Conservation (phyloP, 140 eudicot genomes). For the Bidens hawaiensis region DNA sequence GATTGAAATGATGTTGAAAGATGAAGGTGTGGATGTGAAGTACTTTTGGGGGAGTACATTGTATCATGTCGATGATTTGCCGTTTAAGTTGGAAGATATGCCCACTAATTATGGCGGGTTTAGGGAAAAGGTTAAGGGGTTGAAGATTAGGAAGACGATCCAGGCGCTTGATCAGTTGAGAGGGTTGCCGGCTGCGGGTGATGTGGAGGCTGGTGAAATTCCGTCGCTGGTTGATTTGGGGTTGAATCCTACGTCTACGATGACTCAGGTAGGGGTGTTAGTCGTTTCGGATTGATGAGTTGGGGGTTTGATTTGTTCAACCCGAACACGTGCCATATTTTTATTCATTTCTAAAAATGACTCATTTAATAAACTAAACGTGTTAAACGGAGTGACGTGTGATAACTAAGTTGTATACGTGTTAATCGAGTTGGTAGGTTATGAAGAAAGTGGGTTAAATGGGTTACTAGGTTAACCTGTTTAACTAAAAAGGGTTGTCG, state of each 20-base stretch:
- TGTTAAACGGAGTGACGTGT: no score
- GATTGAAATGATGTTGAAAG: not conserved
- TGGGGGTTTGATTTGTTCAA: no score
- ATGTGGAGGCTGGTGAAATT: not conserved
- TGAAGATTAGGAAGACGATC: constrained; percentile 3
- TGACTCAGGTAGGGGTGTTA: no score
- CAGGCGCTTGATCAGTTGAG: constrained; percentile 1
- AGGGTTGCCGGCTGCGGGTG: not conserved
- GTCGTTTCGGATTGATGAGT: no score
- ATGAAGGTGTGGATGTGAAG: constrained; percentile 2
- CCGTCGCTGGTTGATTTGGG: not conserved
- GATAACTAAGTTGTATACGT: no score
- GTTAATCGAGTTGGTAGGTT: no score
- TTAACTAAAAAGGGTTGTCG: no score
- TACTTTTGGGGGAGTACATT: not conserved
- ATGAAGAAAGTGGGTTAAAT: no score
- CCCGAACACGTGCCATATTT: no score
- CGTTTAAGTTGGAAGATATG: not conserved
- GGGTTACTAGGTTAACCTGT: no score
- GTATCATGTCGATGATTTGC: constrained; percentile 6
- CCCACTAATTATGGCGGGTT: not conserved
- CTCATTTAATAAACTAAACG: no score
- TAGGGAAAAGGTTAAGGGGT: not conserved
- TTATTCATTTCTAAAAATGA: no score
- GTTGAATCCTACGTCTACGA: not conserved